Evolutionary conservation across 257 asterid genomes (phyloP), one percentile per base, ranked within the genome.

Genomic region (Nicotiana knightiana): DNA sequence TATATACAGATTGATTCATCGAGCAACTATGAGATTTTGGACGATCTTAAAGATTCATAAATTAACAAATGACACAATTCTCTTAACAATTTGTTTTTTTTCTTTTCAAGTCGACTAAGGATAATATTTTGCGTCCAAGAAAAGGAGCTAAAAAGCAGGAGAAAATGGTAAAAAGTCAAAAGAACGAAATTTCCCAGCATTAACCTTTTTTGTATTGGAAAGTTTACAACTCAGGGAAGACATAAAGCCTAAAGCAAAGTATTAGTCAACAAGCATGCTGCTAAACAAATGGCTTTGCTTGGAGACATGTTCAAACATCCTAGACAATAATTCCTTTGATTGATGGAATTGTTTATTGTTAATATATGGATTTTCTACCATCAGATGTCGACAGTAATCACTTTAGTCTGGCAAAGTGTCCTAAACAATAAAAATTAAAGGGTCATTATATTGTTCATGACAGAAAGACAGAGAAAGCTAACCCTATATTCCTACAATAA

Each of bases 241-340:
- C 78, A 71, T 71, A 48, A 73, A 73, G 79, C 62, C 61, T 24
- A 73, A 68, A 57, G 53, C 3, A 12, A 46, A 24, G 59, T 70
- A 24, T 18, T 77, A 82, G 80, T 82, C 84, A 75, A 79, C 51
- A 64, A 67, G 61, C 83, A 86, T 46, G 81, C 46, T 68, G 63
- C 67, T 76, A 48, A 55, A 3, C 76, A 54, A 26, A 63, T 86
- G 77, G 79, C 82, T 83, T 81, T 83, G 77, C 75, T 55, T 35
- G 83, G 65, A 37, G 81, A 81, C 83, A 86, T 55, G 83, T 61
- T 66, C 57, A 67, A 83, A 82, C 84, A 81, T 24, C 46, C 12
- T 67, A 35, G 85, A 81, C 83, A 86, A 12, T 53, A 86, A 67
- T 35, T 48, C 76, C 55, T 59, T 64, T 81, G 68, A 59, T 33